Evolutionary conservation across 202 grass and related monocot species (phyloP).

Genomic region (Cymbopogon flexuosus): DNA sequence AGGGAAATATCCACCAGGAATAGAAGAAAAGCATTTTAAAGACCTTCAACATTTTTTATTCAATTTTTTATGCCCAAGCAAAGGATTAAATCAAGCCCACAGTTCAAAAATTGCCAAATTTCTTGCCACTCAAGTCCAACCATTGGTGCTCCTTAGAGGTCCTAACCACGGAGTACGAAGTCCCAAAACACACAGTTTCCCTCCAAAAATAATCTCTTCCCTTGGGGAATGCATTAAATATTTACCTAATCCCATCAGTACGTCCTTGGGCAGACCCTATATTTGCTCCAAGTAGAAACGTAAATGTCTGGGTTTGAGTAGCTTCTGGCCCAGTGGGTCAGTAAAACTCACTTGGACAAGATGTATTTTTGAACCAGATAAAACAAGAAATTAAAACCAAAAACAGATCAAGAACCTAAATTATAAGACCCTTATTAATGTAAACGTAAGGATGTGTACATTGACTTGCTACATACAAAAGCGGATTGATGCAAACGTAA

Average conservation of each 20-base stretch:
- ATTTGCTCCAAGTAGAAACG: not conserved
- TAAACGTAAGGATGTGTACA: too few species aligned
- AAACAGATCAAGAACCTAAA: not conserved
- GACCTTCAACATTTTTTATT: not conserved
- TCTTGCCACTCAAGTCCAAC: not conserved
- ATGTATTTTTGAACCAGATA: not conserved
- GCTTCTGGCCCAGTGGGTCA: not conserved
- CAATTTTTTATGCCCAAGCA: not conserved
- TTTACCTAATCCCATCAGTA: not conserved
- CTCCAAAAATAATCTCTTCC: not conserved
- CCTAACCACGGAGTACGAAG: not conserved
- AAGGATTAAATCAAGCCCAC: not conserved
- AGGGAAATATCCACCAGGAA: not conserved
- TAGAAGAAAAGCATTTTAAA: not conserved
- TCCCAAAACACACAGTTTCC: not conserved
- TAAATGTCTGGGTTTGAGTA: not conserved
- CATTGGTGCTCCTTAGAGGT: not conserved
- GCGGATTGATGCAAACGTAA: not conserved
- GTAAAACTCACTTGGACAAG: not conserved
- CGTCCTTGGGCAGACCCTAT: not conserved
- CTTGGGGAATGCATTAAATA: not conserved
- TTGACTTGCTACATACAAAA: too few species aligned
- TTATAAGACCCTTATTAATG: too few species aligned
- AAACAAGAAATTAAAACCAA: not conserved
- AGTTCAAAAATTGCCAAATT: not conserved